phyloP scores from a whole-genome alignment of 176 grass and related monocot genomes.

The Oryza meyeriana region DNA sequence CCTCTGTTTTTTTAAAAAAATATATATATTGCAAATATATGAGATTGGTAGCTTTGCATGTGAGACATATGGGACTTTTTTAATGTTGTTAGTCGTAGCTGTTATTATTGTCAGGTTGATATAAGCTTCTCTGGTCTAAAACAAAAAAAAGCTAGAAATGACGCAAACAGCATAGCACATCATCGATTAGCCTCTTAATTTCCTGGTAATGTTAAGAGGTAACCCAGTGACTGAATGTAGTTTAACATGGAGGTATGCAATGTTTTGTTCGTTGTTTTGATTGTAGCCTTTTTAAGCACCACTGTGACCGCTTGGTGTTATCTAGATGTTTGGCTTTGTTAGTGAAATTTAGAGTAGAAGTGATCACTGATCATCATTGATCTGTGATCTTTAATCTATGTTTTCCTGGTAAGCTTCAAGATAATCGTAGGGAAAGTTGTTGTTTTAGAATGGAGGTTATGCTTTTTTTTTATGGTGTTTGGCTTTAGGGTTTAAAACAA shows the following conservation, averaged over 20 bases:
- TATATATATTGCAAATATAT: no score
- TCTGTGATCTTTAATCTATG: not conserved
- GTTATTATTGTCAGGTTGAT: not conserved
- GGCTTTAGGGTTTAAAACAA: not conserved
- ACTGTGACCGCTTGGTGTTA: not conserved
- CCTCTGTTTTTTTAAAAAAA: no score
- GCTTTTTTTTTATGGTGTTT: not conserved
- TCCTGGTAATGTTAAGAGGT: not conserved
- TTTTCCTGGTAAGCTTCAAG: constrained; percentile 8
- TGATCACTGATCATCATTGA: not conserved
- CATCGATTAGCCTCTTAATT: not conserved
- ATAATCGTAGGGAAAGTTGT: not conserved
- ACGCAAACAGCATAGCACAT: not conserved
- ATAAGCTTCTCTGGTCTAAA: not conserved
- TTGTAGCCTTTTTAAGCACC: not conserved
- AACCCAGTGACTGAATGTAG: not conserved
- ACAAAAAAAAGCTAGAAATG: not conserved
- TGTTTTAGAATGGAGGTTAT: not conserved
- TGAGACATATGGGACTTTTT: not conserved
- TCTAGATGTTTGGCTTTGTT: not conserved
- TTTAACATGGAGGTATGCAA: not conserved
- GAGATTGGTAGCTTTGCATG: no score
- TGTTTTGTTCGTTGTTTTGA: not conserved
- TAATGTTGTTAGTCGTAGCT: not conserved
- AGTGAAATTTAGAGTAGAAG: not conserved